Evolutionary conservation across 371 early-diverging fungal genomes (phyloP).

Genomic region (Rhizopus delemar): DNA sequence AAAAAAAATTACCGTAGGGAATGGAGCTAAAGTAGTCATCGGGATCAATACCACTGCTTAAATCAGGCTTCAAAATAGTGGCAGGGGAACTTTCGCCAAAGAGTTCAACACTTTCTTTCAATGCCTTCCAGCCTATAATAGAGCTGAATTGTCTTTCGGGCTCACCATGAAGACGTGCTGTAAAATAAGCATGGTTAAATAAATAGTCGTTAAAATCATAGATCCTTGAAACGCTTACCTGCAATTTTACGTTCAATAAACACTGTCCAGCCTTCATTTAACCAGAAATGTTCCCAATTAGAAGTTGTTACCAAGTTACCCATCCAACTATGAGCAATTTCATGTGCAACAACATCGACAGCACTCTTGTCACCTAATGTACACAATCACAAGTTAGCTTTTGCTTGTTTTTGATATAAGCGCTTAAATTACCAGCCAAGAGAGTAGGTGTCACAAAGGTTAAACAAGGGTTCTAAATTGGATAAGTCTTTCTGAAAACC

Average conservation of each 20-base stretch:
- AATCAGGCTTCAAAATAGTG: constrained; percentile 77
- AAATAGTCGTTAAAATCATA: no score
- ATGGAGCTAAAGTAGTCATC: constrained; percentile 92
- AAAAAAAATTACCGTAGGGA: constrained; percentile 74
- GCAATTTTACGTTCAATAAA: constrained; percentile 94
- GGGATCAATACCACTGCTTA: constrained; percentile 80
- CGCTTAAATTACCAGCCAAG: constrained; percentile 56
- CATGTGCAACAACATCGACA: constrained; percentile 96
- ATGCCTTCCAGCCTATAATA: constrained; percentile 72
- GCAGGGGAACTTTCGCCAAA: constrained; percentile 75
- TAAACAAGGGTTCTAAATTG: constrained; percentile 81
- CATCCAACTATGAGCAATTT: constrained; percentile 95
- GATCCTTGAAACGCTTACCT: constrained; percentile 12
- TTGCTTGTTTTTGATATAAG: background rate
- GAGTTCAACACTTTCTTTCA: constrained; percentile 77
- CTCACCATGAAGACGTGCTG: constrained; percentile 76
- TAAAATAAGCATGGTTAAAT: background rate
- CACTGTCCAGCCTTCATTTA: constrained; percentile 95
- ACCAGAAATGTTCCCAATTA: constrained; percentile 91
- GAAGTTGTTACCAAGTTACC: constrained; percentile 93
- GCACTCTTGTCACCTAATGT: constrained; percentile 78
- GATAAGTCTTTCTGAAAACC: background rate
- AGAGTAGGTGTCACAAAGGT: constrained; percentile 86
- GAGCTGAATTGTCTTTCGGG: constrained; percentile 79
- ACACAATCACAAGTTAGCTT: background rate